Evolutionary conservation across 2,329 filamentous ascomycete species (phyloP), one percentile per base, ranked within the genome.

Genomic region (Tricladium varicosporioides): DNA sequence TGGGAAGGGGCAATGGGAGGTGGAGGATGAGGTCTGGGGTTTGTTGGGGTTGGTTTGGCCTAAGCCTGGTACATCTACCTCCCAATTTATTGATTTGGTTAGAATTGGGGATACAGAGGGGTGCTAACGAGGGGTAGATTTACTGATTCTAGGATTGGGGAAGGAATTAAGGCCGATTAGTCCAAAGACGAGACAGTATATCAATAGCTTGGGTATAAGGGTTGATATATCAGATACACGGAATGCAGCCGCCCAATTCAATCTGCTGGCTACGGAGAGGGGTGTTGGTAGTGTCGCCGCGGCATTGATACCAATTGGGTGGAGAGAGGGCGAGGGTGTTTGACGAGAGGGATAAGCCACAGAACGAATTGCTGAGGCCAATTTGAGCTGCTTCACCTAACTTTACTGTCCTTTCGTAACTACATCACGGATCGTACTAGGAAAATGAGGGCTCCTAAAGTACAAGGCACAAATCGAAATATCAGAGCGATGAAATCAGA

Each of bases 211-310:
- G 44, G 94, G 94, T 0, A 89, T 97, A 65, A 80, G 91, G 56
- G 80, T 97, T 5, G 94, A 99, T 69, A 81, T 97, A 2, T 82
- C 93, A 69, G 94, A 97, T 74, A 97, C 94, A 32, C 80, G 91
- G 61, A 97, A 97, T 74, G 94, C 94, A 8, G 91, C 93, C 1
- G 88, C 92, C 33, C 92, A 97, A 72, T 99, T 94, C 73, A 99
- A 99, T 70, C 72, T 99, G 67, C 76, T 99, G 54, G 93, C 92
- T n/a, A 97, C 92, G 15, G 94, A 99, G 76, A 80, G 94, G 51
- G 93, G 94, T 1, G 85, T 94, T 5, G 80, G 85, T 16, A 88
- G 93, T 67, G 86, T 97, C 60, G 93, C 92, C 27, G 93, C 91
- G 1, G 93, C 92, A 9, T 71, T 99, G 73, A 83, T 97, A 72